Base-by-base conservation (phyloP, 805 yeast genomes). In the Scheffersomyces ergatensis region DNA sequence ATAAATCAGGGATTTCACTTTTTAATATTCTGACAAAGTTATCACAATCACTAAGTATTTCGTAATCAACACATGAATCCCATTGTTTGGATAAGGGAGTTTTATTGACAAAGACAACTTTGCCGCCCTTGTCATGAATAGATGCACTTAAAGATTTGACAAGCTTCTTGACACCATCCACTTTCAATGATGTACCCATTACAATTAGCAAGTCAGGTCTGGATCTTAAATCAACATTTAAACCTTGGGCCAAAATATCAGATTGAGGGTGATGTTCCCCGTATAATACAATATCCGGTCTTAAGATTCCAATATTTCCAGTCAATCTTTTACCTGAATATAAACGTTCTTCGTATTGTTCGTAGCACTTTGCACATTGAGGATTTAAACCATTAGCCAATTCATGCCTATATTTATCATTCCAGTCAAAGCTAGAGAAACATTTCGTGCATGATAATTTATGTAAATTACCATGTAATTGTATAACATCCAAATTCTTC, bases 251-350 rank as follows among this genome's bases (percentile, higher is more conserved):
- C 32, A 92, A 80, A n/a, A 72, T 64, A 45, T 88, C 96, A 4
- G 89, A 81, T 46, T 80, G 79, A 1, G 97, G 97, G 61, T 92
- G 98, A 53, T 89, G 83, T 57, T 92, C 98, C 2, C 97, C 97
- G 59, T 92, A 92, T 17, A 92, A 70, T 1, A 92, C 96, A 43
- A 92, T 89, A 53, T 85, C 85, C 4, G 99, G 99, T 42, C 97
- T 73, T 33, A 93, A 65, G 19, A 79, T 62, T 0, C 99, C 99
- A 4, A 83, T 77, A 33, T 70, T 68, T 0, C 87, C 83, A 1
- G 85, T 79, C 7, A 77, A 58, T 41, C 99, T 64, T 60, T 89
- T 89, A 3, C 98, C 98, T 14, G 70, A 62, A 42, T 67, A 70
- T 12, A 75, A 65, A 35, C 96, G 69, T 36, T 76, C 76, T 40